Percentiles rank a stretch among this genome's conserved stretches.
Evolutionary conservation across 2,329 filamentous ascomycete species (phyloP).

Genomic region (Aspergillus tamarii): DNA sequence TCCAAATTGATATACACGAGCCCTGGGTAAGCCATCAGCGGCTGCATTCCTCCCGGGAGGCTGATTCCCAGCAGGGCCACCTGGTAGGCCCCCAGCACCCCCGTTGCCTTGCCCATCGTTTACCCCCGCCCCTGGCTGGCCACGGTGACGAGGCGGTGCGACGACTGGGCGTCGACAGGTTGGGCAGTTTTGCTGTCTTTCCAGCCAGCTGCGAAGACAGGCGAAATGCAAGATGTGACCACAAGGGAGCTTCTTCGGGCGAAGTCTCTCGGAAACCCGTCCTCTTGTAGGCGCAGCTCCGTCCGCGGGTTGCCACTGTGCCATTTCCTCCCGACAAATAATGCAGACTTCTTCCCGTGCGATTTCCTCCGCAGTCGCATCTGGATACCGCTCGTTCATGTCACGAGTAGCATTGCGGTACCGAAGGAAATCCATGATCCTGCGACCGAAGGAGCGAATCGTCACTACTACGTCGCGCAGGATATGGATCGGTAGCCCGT

Average conservation of each 20-base stretch:
- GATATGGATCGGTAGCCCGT: slow-evolving; percentile 94
- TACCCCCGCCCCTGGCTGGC: slow-evolving; percentile 33
- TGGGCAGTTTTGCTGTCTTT: slow-evolving; percentile 95
- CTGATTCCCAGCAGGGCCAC: slow-evolving; percentile 40
- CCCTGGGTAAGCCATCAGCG: slow-evolving; percentile 48
- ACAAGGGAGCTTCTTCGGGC: slow-evolving; percentile 95
- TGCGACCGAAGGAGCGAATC: slow-evolving; percentile 84
- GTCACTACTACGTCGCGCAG: slow-evolving; percentile 95
- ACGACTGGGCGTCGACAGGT: slow-evolving; percentile 87
- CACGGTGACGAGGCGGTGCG: slow-evolving; percentile 42
- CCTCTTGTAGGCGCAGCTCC: slow-evolving; percentile 38
- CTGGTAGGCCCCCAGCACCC: slow-evolving; percentile 30
- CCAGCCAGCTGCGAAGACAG: slow-evolving; percentile 94
- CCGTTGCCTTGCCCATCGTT: slow-evolving; percentile 32
- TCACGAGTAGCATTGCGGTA: slow-evolving; percentile 91
- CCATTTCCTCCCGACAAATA: slow-evolving; percentile 96
- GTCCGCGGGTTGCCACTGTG: slow-evolving; percentile 65
- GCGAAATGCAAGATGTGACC: slow-evolving; percentile 93
- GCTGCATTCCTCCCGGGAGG: slow-evolving; percentile 43
- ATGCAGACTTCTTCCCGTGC: slow-evolving; percentile 90
- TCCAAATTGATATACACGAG: slow-evolving; percentile 71
- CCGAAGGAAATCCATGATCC: slow-evolving; percentile 82
- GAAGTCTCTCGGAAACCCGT: slow-evolving; percentile 73
- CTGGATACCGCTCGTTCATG: slow-evolving; percentile 88
- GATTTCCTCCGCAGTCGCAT: slow-evolving; percentile 86